phyloP scores from a whole-genome alignment of 2,329 filamentous ascomycete genomes.

The Nigrospora oryzae region DNA sequence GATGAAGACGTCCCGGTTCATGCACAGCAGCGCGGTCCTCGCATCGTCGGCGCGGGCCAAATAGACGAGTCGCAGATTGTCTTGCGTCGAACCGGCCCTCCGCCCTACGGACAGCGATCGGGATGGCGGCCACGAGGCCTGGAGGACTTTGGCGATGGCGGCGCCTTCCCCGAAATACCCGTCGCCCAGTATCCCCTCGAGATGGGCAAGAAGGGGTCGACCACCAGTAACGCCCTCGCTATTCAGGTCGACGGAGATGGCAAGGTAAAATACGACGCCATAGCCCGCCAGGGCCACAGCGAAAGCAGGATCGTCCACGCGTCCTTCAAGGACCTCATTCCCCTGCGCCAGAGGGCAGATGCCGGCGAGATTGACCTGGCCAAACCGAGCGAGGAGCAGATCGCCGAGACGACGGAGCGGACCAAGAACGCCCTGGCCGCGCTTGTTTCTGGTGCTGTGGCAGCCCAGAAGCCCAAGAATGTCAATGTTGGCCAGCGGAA shows the following conservation, averaged over 20 bases:
- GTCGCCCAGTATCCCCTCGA: constrained; percentile 93
- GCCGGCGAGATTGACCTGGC: constrained; percentile 85
- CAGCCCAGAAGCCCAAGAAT: constrained; percentile 93
- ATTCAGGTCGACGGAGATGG: constrained; percentile 86
- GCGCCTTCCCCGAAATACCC: constrained; percentile 88
- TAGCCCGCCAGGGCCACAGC: constrained; percentile 80
- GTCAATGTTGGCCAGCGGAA: constrained; percentile 72
- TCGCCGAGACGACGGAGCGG: constrained; percentile 74
- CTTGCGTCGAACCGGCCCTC: constrained; percentile 71
- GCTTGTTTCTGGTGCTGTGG: constrained; percentile 76
- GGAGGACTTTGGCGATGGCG: constrained; percentile 93
- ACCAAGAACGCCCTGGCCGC: constrained; percentile 80
- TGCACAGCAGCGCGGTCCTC: constrained; percentile 68
- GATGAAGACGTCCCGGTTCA: constrained; percentile 71
- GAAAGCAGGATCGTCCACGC: constrained; percentile 83
- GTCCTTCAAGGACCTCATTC: constrained; percentile 95
- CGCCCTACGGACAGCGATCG: constrained; percentile 75
- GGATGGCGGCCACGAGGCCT: constrained; percentile 85
- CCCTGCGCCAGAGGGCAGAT: constrained; percentile 84
- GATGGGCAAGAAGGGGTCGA: constrained; percentile 75
- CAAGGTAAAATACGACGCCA: constrained; percentile 93
- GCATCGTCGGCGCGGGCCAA: constrained; percentile 71
- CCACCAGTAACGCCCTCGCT: constrained; percentile 78
- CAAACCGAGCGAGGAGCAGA: constrained; percentile 75
- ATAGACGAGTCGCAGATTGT: constrained; percentile 83